Evolutionary conservation across 352 stramenopile species (phyloP).

Genomic region (Achlya hypogyna): DNA sequence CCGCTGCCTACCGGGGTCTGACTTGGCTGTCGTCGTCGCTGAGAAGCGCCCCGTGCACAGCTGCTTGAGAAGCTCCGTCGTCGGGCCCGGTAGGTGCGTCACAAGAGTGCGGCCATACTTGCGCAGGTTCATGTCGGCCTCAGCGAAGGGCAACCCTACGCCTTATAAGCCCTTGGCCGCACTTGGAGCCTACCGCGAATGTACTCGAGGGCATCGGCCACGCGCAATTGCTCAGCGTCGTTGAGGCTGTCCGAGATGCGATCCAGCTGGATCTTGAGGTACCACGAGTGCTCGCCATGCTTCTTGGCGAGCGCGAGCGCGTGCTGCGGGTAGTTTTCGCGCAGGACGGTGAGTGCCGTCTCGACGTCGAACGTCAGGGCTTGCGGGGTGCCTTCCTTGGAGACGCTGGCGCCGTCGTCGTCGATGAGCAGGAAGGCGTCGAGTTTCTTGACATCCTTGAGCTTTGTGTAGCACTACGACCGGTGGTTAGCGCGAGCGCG

Average conservation of each 20-base stretch:
- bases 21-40: conserved; percentile 48
- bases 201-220: conserved; percentile 85
- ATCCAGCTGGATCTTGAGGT: conserved; percentile 89
- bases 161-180: neutral
- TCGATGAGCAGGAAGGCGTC: conserved; percentile 88
- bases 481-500: no score
- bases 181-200: conserved; percentile 36
- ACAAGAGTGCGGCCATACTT: conserved; percentile 87
- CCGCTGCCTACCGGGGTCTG: conserved; percentile 32
- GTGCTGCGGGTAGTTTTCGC: conserved; percentile 88
- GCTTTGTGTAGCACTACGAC: conserved; percentile 89
- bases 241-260: conserved; percentile 67
- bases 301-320: conserved; percentile 85
- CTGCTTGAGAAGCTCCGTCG: conserved; percentile 84
- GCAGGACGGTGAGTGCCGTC: conserved; percentile 88
- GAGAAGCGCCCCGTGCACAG: conserved; percentile 83
- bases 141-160: conserved; percentile 58
- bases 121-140: conserved; percentile 76
- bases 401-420: conserved; percentile 39
- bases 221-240: conserved; percentile 67
- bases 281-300: conserved; percentile 86
- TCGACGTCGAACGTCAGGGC: conserved; percentile 84
- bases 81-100: conserved; percentile 74
- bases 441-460: conserved; percentile 90
- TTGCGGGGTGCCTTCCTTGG: conserved; percentile 18